A percentile compares a stretch with the other conserved stretches of the same genome.
These are phyloP conservation scores for Xerocomus minutiporus DNA, from an alignment of 1,284 basidiomycete genomes.

Conservation along the genomic window DNA sequence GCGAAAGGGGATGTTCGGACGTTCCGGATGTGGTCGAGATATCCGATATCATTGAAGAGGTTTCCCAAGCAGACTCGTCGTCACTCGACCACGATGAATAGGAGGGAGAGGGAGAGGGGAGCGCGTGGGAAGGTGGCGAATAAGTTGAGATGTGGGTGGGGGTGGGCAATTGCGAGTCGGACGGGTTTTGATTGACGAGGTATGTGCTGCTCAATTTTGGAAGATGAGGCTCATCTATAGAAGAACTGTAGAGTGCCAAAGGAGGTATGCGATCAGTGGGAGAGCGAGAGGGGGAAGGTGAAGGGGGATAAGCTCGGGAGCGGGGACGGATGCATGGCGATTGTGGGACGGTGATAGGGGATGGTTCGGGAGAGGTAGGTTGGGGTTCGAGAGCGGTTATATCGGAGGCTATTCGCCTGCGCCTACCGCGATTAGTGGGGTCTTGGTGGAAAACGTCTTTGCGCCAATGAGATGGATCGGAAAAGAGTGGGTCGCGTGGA, in stretches of 20 bases:
- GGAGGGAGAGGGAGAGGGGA: conserved; percentile 36
- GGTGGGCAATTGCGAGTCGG: conserved; percentile 34
- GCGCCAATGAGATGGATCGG: conserved; percentile 49
- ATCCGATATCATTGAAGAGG: conserved; percentile 57
- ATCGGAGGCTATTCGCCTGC: conserved; percentile 47
- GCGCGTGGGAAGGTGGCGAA: conserved; percentile 23
- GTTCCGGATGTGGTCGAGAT: conserved; percentile 45
- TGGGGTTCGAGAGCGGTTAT: conserved; percentile 33
- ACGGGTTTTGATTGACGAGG: conserved; percentile 3
- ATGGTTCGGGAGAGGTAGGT: conserved; percentile 9
- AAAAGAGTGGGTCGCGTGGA: conserved; percentile 38
- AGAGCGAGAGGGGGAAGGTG: conserved; percentile 48
- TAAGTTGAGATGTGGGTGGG: conserved; percentile 31
- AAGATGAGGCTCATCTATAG: conserved; percentile 7
- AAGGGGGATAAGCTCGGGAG: conserved; percentile 45
- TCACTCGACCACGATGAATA: conserved; percentile 69
- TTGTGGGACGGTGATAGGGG: conserved; percentile 25
- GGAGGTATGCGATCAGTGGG: conserved; percentile 37
- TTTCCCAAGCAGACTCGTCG: conserved; percentile 71
- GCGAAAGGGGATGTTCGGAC: conserved; percentile 25
- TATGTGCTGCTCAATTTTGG: conserved; percentile 8
- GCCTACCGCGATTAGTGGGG: conserved; percentile 48
- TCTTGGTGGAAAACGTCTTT: conserved; percentile 44
- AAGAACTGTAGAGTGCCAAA: conserved; percentile 26
- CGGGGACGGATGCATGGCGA: conserved; percentile 37